phyloP scores from a whole-genome alignment of 768 basidiomycete species.

The Boletus rufocinnamomeus region DNA sequence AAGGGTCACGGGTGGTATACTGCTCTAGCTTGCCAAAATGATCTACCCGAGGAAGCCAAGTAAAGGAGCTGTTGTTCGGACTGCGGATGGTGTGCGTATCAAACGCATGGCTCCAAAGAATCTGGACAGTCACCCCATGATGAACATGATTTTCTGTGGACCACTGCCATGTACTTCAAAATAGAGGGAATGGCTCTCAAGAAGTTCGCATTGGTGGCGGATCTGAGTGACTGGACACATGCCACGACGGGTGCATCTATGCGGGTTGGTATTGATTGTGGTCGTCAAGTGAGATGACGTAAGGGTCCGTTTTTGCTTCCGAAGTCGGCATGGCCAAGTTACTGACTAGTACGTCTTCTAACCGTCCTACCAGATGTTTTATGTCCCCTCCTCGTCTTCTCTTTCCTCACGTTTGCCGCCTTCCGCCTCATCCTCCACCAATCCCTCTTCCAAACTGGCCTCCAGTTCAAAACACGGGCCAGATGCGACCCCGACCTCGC shows the following conservation, averaged over 20 bases:
- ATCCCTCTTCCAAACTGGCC: too few species aligned
- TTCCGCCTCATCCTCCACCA: constrained; percentile 2
- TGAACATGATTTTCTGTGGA: constrained; percentile 65
- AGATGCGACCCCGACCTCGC: constrained; percentile 19
- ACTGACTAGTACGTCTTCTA: too few species aligned
- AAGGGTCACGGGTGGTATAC: constrained; percentile 49
- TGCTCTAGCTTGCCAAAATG: constrained; percentile 57
- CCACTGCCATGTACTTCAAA: constrained; percentile 76
- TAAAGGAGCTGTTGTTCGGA: constrained; percentile 60
- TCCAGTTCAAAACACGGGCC: too few species aligned
- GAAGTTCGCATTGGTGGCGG: constrained; percentile 44
- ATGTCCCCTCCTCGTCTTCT: too few species aligned
- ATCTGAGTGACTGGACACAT: constrained; percentile 69
- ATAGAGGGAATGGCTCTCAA: constrained; percentile 75
- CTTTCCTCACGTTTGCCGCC: constrained; percentile 11
- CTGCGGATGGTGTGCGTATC: constrained; percentile 34
- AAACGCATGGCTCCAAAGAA: not conserved
- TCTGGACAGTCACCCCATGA: constrained; percentile 60
- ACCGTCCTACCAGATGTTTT: too few species aligned
- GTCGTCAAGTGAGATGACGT: not conserved
- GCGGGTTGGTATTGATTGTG: constrained; percentile 46
- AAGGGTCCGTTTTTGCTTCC: too few species aligned
- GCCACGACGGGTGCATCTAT: too few species aligned
- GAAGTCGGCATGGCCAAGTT: too few species aligned
- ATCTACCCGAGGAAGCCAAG: constrained; percentile 64